Evolutionary conservation across 2,329 filamentous ascomycete species (phyloP), one percentile per base, ranked within the genome.

Genomic region (Talaromyces sp.): DNA sequence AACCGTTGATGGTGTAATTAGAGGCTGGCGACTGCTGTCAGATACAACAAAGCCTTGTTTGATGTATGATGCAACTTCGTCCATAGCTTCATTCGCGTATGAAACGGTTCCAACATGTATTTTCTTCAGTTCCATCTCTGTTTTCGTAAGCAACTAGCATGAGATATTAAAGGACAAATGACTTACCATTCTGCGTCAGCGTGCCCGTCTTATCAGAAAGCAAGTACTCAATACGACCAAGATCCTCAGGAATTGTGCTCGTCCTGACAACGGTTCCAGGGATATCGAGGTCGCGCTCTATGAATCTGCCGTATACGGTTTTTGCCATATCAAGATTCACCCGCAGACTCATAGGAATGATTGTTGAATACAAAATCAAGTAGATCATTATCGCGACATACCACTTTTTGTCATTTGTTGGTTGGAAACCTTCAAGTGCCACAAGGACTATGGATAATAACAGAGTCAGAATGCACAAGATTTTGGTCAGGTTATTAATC

Each of bases 371-470:
- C 0, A 99, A 83, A 67, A 99, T 96, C 68, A 99, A 81, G 75
- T 98, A 99, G n/a, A 94, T 89, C 88, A 97, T 95, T 72, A 98
- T 96, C 69, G 96, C 94, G 70, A 98, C 88, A 76, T 98, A 99
- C 95, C 95, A 99, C 65, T 76, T 70, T 69, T 82, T 82, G 66
- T 82, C 76, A 63, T 80, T 82, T 7, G 75, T 81, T 41, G 77
- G 78, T 67, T 88, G 83, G 68, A 97, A 95, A 0, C 92, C 90
- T 76, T 97, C 89, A 2, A 98, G 79, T 0, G 92, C 93, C 5
- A 99, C 95, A 9, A 99, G 85, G 48, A 96, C 84, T 68, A 97
- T 84, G 0, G 94, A 98, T 3, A 99, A 82, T 0, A 90, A 87
- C 1, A 98, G 82, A 0, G 95, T 99, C 66, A 99, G 83, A 7